These are phyloP conservation scores for Calonectria multiphialidica DNA, from an alignment of 2,329 filamentous ascomycete genomes.

Conservation along the genomic window DNA sequence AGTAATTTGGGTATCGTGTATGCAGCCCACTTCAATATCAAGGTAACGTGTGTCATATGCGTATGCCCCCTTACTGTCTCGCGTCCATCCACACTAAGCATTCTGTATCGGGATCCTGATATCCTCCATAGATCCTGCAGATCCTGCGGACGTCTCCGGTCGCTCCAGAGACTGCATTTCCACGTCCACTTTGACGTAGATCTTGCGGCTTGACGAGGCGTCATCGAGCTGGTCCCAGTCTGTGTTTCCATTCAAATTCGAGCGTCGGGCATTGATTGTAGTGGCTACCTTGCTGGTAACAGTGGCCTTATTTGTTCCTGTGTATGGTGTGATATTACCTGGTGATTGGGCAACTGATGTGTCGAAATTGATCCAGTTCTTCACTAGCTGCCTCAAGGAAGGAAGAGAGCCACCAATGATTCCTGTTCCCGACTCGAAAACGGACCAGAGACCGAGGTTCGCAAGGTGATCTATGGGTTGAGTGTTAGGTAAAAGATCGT, in stretches of 20 bases:
- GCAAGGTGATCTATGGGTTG: not conserved
- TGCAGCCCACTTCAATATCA: not conserved
- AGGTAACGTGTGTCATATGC: not conserved
- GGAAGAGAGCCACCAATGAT: not conserved
- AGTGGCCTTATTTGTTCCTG: not conserved
- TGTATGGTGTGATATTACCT: not conserved
- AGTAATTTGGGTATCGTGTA: not conserved
- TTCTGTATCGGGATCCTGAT: not conserved
- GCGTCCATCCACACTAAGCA: not conserved
- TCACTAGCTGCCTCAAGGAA: not conserved
- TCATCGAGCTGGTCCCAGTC: conserved; percentile 27
- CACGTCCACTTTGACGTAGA: conserved; percentile 28
- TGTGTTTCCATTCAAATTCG: not conserved
- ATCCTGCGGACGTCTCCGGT: not conserved
- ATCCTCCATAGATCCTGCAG: not conserved
- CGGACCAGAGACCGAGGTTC: not conserved
- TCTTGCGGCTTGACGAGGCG: conserved; percentile 20
- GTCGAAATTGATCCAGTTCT: not conserved
- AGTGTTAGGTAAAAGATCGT: not conserved
- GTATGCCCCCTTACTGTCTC: not conserved
- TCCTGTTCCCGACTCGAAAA: not conserved
- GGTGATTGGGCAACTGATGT: not conserved
- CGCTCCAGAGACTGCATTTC: conserved; percentile 28
- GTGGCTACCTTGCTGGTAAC: not conserved
- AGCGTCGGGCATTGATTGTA: no score